phyloP scores from a whole-genome alignment of 495 filamentous ascomycete genomes.

The Penicillium paxilli region DNA sequence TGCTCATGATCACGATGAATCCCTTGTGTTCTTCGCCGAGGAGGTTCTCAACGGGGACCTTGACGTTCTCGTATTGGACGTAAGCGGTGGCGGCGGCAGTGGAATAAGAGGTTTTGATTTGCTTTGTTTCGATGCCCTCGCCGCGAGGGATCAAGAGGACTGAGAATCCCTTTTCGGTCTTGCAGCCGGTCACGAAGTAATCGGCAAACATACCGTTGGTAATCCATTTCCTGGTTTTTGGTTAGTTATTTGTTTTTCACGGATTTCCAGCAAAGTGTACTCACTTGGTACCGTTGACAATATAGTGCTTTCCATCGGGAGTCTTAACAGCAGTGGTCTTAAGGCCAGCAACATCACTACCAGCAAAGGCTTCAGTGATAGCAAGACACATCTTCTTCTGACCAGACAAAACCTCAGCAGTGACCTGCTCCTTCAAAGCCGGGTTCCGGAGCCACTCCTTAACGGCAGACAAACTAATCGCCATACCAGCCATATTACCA shows the following conservation, averaged over 20 bases:
- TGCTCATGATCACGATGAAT: slow-evolving; percentile 83
- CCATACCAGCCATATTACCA: slow-evolving; percentile 74
- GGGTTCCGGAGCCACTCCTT: slow-evolving; percentile 75
- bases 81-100: slow-evolving; percentile 76
- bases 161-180: slow-evolving; percentile 78
- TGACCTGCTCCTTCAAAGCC: slow-evolving; percentile 63
- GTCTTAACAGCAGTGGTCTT: slow-evolving; percentile 81
- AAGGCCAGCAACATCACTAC: slow-evolving; percentile 81
- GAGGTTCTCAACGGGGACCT: slow-evolving; percentile 77
- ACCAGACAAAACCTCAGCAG: slow-evolving; percentile 71
- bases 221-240: slow-evolving; percentile 69
- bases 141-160: slow-evolving; percentile 74
- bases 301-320: slow-evolving; percentile 78
- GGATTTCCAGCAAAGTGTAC: not conserved
- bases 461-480: slow-evolving; percentile 78
- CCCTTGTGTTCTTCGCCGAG: slow-evolving; percentile 85
- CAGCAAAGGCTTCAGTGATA: slow-evolving; percentile 88
- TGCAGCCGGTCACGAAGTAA: slow-evolving; percentile 82
- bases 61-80: slow-evolving; percentile 83
- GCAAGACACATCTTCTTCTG: slow-evolving; percentile 87
- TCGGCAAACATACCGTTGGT: slow-evolving; percentile 84
- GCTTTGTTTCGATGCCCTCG: slow-evolving; percentile 69
- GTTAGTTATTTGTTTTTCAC: not conserved
- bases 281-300: slow-evolving; percentile 81
- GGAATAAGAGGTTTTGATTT: slow-evolving; percentile 87